These are phyloP conservation scores for Aureobasidium sp. DNA, from an alignment of 2,329 filamentous ascomycete species.

Conservation along the genomic window DNA sequence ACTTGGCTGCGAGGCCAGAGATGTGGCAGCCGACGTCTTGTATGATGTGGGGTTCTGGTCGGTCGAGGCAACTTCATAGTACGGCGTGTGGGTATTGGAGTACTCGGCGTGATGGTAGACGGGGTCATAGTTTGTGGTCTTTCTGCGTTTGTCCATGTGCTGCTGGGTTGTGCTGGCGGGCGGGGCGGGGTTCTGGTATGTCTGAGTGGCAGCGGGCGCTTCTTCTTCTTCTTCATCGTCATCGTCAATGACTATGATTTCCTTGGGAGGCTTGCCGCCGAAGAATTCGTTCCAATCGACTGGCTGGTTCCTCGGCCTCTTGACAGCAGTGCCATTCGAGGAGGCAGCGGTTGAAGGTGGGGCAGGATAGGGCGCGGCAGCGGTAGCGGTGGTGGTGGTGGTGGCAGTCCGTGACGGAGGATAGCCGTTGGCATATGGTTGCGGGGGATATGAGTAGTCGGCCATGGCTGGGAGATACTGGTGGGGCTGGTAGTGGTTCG, in stretches of 20 bases:
- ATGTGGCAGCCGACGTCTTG: conserved; percentile 77
- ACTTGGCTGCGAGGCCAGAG: conserved; percentile 60
- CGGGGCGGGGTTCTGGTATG: conserved; percentile 18
- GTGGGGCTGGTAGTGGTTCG: conserved; percentile 31
- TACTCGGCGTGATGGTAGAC: conserved; percentile 61
- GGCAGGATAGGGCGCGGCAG: background rate
- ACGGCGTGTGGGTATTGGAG: conserved; percentile 65
- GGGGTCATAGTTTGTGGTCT: conserved; percentile 59
- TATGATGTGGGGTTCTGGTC: conserved; percentile 73
- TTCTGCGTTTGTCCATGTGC: conserved; percentile 66
- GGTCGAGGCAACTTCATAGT: conserved; percentile 63
- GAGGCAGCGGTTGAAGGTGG: conserved; percentile 1
- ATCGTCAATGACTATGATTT: conserved; percentile 47
- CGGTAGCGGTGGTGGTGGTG: conserved; percentile 20
- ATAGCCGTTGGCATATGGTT: conserved; percentile 29
- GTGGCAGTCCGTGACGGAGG: conserved; percentile 27
- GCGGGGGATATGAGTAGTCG: conserved; percentile 16
- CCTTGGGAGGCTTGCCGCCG: conserved; percentile 34
- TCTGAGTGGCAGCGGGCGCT: conserved; percentile 15
- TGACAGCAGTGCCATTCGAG: conserved; percentile 11
- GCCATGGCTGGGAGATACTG: conserved; percentile 29
- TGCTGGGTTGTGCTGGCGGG: conserved; percentile 19
- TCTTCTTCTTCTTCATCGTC: conserved; percentile 22
- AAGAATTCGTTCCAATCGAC: conserved; percentile 32
- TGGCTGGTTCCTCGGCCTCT: conserved; percentile 18